Conservation (phyloP, 2,329 filamentous ascomycete genomes). For the Pseudopyrenochaeta lycopersici region DNA sequence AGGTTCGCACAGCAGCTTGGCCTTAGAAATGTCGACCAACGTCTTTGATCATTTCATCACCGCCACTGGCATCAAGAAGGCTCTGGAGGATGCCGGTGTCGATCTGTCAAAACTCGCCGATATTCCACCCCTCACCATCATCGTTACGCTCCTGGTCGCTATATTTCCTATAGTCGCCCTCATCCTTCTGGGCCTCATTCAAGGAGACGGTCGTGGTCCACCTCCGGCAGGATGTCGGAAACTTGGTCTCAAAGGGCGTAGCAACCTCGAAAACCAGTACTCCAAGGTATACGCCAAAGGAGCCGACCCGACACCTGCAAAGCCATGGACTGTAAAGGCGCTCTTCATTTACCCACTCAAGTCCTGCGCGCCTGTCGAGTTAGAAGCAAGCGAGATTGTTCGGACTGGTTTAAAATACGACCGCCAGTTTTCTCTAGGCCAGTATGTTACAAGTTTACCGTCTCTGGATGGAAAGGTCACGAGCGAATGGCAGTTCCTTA, state of each 20-base stretch:
- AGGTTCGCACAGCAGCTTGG: background rate
- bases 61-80: conserved; percentile 7
- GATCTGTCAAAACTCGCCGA: too few relatives aligned
- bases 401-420: conserved; percentile 78
- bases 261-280: conserved; percentile 66
- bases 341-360: conserved; percentile 85
- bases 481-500: conserved; percentile 73
- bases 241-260: conserved; percentile 58
- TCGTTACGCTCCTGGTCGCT: conserved; percentile 18
- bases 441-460: conserved; percentile 58
- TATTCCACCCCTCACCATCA: conserved; percentile 20
- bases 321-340: conserved; percentile 65
- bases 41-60: conserved; percentile 24
- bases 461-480: conserved; percentile 53
- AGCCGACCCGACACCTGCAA: conserved; percentile 31
- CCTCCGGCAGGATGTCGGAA: conserved; percentile 60
- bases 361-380: conserved; percentile 79
- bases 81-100: too few relatives aligned
- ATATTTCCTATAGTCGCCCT: conserved; percentile 32
- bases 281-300: conserved; percentile 57
- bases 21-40: conserved; percentile 24
- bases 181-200: conserved; percentile 32
- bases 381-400: conserved; percentile 70
- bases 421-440: conserved; percentile 83
- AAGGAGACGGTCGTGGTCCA: conserved; percentile 28